Evolutionary conservation across 2,329 filamentous ascomycete species (phyloP).

Genomic region (Fusarium solani-melongenae): DNA sequence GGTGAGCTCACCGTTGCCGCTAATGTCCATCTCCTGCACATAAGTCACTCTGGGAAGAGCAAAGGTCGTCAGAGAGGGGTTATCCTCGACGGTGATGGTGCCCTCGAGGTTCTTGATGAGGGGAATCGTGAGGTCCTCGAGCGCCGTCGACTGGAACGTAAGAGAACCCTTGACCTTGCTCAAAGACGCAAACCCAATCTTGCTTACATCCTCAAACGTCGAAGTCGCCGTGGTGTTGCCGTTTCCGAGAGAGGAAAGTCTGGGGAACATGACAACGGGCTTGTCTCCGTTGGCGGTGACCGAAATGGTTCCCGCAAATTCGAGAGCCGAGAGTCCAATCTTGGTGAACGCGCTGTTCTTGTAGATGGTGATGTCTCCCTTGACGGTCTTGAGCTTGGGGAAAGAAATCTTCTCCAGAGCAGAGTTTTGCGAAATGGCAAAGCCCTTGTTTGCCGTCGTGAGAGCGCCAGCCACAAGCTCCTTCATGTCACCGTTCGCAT

Average conservation of each 20-base stretch:
- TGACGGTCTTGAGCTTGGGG: constrained; percentile 38
- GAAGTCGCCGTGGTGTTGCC: constrained; percentile 41
- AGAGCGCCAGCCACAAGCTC: constrained; percentile 26
- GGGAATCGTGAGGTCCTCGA: constrained; percentile 39
- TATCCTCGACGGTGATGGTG: constrained; percentile 40
- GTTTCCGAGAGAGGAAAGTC: constrained; percentile 37
- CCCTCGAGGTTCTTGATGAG: constrained; percentile 40
- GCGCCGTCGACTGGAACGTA: constrained; percentile 33
- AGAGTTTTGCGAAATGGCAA: constrained; percentile 37
- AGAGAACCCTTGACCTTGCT: constrained; percentile 38
- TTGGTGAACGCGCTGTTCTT: constrained; percentile 35
- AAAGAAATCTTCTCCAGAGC: constrained; percentile 33
- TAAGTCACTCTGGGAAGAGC: constrained; percentile 38
- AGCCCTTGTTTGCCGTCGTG: constrained; percentile 37
- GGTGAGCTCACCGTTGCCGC: constrained; percentile 37
- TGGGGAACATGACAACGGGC: constrained; percentile 32
- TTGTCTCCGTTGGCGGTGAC: constrained; percentile 38
- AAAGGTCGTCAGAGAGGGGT: constrained; percentile 36
- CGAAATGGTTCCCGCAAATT: constrained; percentile 40
- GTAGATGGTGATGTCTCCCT: constrained; percentile 41
- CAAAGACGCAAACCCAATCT: constrained; percentile 40
- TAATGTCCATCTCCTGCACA: constrained; percentile 37
- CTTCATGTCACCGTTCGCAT: constrained; percentile 35
- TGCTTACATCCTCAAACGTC: constrained; percentile 27
- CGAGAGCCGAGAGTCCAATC: constrained; percentile 35